Conservation (phyloP, 2,329 filamentous ascomycete genomes). For the Ilyonectria sp. region DNA sequence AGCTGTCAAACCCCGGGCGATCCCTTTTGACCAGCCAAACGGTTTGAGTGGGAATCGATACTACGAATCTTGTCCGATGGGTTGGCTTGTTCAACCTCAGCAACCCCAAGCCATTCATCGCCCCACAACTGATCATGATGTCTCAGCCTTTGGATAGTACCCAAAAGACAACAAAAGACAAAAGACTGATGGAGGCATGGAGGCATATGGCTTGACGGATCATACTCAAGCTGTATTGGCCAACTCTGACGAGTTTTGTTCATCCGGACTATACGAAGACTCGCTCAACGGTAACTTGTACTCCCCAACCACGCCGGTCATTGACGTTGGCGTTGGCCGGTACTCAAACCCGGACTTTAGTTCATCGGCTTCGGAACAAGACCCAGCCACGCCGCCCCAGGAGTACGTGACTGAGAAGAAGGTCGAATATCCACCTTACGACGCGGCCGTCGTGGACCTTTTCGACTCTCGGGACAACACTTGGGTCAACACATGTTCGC, state of each 20-base stretch:
- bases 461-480: constrained; percentile 39
- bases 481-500: constrained; percentile 39
- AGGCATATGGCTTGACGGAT: background rate
- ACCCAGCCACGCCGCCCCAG: constrained; percentile 1
- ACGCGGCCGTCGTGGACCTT: constrained; percentile 36
- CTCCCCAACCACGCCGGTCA: background rate
- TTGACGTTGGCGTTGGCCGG: too few relatives aligned
- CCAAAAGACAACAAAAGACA: background rate
- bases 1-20: background rate
- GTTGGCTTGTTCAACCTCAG: too few relatives aligned
- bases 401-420: constrained; percentile 35
- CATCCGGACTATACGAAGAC: background rate
- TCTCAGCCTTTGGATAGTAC: too few relatives aligned
- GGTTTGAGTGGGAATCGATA: too few relatives aligned
- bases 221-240: background rate
- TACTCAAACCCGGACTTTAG: background rate
- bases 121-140: too few relatives aligned
- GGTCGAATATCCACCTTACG: constrained; percentile 35
- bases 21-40: too few relatives aligned
- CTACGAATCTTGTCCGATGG: too few relatives aligned
- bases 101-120: too few relatives aligned
- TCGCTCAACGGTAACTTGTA: background rate
- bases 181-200: background rate
- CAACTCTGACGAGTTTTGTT: background rate
- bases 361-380: background rate